Evolutionary conservation across 192 early-diverging fungal genomes (phyloP).

Genomic region (Neocallimastix lanati): DNA sequence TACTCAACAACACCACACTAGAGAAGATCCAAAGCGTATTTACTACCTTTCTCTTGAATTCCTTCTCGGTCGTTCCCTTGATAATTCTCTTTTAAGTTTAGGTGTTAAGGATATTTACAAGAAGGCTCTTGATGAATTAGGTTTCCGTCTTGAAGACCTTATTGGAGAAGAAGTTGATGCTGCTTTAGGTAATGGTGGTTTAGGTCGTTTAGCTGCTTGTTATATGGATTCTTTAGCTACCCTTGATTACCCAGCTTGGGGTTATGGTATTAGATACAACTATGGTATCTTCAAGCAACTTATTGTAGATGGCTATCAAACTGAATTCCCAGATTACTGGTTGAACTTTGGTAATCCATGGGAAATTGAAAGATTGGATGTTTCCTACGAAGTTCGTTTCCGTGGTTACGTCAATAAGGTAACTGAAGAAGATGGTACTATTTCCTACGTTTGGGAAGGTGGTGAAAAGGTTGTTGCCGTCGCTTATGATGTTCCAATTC

Average conservation of each 20-base stretch:
- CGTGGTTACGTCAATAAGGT: conserved; percentile 64
- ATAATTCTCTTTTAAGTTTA: conserved; percentile 85
- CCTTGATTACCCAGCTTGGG: conserved; percentile 84
- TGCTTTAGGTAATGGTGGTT: conserved; percentile 91
- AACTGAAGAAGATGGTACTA: conserved; percentile 40
- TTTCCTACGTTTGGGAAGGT: conserved; percentile 71
- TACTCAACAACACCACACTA: conserved; percentile 73
- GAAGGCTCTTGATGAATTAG: conserved; percentile 49
- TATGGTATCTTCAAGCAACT: conserved; percentile 99
- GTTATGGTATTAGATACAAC: conserved; percentile 92
- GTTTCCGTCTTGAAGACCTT: conserved; percentile 82
- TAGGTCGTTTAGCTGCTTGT: conserved; percentile 92
- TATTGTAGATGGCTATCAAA: conserved; percentile 89
- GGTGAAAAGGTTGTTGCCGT: conserved; percentile 71
- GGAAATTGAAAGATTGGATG: conserved; percentile 15
- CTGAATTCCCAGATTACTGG: conserved; percentile 92
- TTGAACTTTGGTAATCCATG: conserved; percentile 91
- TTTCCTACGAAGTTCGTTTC: conserved; percentile 69
- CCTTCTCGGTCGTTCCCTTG: conserved; percentile 85
- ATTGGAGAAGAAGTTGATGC: conserved; percentile 89
- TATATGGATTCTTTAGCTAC: conserved; percentile 93
- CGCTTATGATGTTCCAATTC: conserved; percentile 93
- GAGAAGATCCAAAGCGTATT: conserved; percentile 71
- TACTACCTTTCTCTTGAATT: conserved; percentile 99
- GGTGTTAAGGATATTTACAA: conserved; percentile 61